These are phyloP conservation scores for Boletus pseudopeckii DNA, from an alignment of 768 basidiomycete genomes.

Conservation along the genomic window DNA sequence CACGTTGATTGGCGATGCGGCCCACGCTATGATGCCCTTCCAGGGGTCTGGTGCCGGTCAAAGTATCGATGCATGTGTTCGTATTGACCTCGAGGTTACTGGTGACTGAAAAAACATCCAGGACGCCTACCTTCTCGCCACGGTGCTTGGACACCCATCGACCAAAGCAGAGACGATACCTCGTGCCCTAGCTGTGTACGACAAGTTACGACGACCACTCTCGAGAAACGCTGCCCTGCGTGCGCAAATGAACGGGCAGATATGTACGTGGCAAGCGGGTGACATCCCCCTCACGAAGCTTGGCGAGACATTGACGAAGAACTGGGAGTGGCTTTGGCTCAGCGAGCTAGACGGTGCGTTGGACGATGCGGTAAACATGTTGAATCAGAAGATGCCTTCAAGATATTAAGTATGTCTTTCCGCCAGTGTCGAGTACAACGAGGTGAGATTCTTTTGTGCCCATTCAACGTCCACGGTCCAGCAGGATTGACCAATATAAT, in stretches of 20 bases:
- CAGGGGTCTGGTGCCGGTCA: constrained; percentile 45
- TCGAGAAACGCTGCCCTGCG: constrained; percentile 34
- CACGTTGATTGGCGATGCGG: constrained; percentile 44
- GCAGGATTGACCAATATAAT: no score
- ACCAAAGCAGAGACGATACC: constrained; percentile 35
- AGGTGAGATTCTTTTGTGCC: neutral
- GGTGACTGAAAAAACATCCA: constrained; percentile 6
- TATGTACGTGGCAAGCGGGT: constrained; percentile 13
- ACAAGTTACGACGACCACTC: constrained; percentile 47
- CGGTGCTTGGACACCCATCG: constrained; percentile 42
- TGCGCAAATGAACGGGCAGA: constrained; percentile 18
- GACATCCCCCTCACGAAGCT: constrained; percentile 37
- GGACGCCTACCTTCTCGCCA: constrained; percentile 38
- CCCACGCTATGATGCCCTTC: constrained; percentile 41
- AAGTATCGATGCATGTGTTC: constrained; percentile 38
- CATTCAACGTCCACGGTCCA: neutral
- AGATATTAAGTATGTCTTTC: neutral
- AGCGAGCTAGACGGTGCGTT: constrained; percentile 20
- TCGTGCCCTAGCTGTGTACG: constrained; percentile 44
- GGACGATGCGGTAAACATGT: constrained; percentile 14
- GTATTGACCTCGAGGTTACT: no score
- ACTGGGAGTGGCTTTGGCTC: constrained; percentile 55
- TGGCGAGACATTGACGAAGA: constrained; percentile 41
- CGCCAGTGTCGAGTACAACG: neutral
- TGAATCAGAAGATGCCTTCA: constrained; percentile 3